Evolutionary conservation across 768 basidiomycete species (phyloP), one percentile per base, ranked within the genome.

Genomic region (Cubamyces sp.): DNA sequence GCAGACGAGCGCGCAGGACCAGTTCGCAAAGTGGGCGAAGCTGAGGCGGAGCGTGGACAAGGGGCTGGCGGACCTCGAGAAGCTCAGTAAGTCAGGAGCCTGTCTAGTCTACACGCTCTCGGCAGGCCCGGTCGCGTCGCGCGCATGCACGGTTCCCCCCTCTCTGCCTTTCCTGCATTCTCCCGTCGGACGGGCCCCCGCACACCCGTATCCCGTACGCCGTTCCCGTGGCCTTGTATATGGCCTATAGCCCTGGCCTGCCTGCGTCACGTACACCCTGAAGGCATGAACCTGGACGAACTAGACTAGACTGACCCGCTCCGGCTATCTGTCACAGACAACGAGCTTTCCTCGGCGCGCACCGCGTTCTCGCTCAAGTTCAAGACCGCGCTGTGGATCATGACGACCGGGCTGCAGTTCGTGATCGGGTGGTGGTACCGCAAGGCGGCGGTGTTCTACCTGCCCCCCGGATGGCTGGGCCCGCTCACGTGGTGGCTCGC

Each of bases 21-120:
- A 98, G 71, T 99, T 99, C 73, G 93, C 95, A 19, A 98, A 94
- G 77, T 98, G 97, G 96, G 96, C 96, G 49, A 95, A 94, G 77
- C 77, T 98, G 71, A 79, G 91, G 68, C 77, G 97, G 66, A 92
- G 84, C 67, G 86, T 98, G 47, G 96, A 98, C 78, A 98, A 96
- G 75, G 92, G 90, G 19, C 75, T 97, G 18, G 84, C 87, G 42
- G 95, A 99, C 57, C 81, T 98, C 3, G 96, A 98, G 78, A 90
- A 88, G 74, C 81, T 94, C 64, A 98, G 96, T 98, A 75, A 73
- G 57, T 59, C 57, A 59, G 49, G 49, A 51, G 57, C 18, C 11
- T 37, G 21, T 41, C 42, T 26, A 3, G 6, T 26, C 48, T 16
- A 3, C 42, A 16, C 19, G 40, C 19, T 12, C 57, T 42, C 39